phyloP scores from a whole-genome alignment of 2,329 filamentous ascomycete genomes.

The Phyllosticta citriasiana region DNA sequence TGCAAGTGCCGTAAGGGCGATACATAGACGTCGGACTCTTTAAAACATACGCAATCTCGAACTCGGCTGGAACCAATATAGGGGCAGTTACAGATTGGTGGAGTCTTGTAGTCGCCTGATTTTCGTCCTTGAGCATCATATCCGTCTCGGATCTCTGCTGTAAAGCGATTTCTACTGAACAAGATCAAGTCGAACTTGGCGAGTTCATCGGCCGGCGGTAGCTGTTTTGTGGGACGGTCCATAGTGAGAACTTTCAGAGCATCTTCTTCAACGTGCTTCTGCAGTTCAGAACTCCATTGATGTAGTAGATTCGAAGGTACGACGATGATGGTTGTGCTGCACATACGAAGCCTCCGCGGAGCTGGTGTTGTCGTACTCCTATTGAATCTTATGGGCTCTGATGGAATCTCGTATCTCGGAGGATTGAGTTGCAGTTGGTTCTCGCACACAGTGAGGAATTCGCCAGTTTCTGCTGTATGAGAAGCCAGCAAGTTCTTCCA shows the following conservation, averaged over 20 bases:
- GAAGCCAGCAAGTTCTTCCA: constrained; percentile 58
- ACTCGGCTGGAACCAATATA: constrained; percentile 36
- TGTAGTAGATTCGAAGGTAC: constrained; percentile 73
- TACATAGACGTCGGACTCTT: constrained; percentile 34
- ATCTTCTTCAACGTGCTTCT: constrained; percentile 56
- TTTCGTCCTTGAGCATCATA: constrained; percentile 37
- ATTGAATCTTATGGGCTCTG: constrained; percentile 30
- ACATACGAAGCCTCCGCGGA: constrained; percentile 50
- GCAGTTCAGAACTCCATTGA: constrained; percentile 76
- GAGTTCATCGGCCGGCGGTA: constrained; percentile 52
- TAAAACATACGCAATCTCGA: constrained; percentile 36
- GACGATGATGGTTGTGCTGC: constrained; percentile 62
- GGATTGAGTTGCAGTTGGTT: constrained; percentile 24
- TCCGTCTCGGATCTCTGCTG: constrained; percentile 50
- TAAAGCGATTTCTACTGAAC: constrained; percentile 65
- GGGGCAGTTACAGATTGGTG: constrained; percentile 24
- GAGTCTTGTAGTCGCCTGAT: background rate
- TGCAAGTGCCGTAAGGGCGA: constrained; percentile 62
- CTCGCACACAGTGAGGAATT: constrained; percentile 29
- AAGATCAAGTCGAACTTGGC: constrained; percentile 64
- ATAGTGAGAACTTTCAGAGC: constrained; percentile 57
- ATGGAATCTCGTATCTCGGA: constrained; percentile 31
- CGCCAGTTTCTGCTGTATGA: constrained; percentile 37
- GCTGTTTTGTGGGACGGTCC: constrained; percentile 37
- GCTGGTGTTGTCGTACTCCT: constrained; percentile 31